Conservation (phyloP, 148 eudicot species). For the Chenopodium suecicum region DNA sequence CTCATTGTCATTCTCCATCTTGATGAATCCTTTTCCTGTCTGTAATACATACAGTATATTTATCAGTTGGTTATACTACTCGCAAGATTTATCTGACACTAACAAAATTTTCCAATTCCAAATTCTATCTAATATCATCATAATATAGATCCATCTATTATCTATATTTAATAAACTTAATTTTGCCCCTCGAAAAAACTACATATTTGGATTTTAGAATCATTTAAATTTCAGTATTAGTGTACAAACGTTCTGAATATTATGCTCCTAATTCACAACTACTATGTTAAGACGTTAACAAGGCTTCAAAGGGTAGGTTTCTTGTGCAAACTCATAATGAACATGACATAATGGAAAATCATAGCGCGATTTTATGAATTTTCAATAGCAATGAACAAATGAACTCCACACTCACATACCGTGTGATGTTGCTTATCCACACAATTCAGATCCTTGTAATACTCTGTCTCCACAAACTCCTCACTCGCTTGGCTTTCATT, state of each 20-base stretch:
- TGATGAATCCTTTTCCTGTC: constrained; percentile 97
- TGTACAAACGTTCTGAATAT: too few species aligned
- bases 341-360: too few species aligned
- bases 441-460: constrained; percentile 79
- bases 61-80: background rate
- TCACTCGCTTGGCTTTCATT: constrained; percentile 46
- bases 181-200: too few species aligned
- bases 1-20: constrained; percentile 41
- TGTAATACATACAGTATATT: constrained; percentile 6
- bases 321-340: too few species aligned
- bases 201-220: too few species aligned
- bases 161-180: background rate
- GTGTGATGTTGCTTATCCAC: constrained; percentile 89
- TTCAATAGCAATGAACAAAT: too few species aligned
- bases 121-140: background rate
- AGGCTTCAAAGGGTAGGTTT: too few species aligned
- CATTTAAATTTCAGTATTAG: too few species aligned
- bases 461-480: constrained; percentile 92
- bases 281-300: too few species aligned
- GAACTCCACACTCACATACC: constrained; percentile 31
- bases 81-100: background rate
- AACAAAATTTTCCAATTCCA: background rate
- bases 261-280: too few species aligned
- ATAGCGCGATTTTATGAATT: too few species aligned
- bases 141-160: background rate